Evolutionary conservation across 345 rosid species (phyloP), one percentile per base, ranked within the genome.

Genomic region (Raphanus raphanistrum): DNA sequence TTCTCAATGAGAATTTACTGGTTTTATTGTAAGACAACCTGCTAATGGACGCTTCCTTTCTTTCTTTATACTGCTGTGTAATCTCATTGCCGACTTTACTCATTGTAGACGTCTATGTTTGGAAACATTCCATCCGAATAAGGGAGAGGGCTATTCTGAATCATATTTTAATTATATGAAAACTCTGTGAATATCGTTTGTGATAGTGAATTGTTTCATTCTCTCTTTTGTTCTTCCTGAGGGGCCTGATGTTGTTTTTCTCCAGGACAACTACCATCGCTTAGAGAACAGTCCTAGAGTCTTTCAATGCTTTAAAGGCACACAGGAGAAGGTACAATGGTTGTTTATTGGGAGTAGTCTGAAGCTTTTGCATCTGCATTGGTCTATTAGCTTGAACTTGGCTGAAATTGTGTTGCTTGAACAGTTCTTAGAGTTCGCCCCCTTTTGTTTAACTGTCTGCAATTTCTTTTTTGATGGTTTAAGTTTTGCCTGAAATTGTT

Each of bases 291-390:
- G 76, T 75, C 84, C 84, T 88, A 94, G 85, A 82, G 88, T 87
- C 91, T 87, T 87, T 92, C 88, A 76, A 80, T 89, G 93, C 84
- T 89, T 84, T 75, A 84, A 85, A 87, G 92, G 91, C 94, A 88
- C 87, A 84, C 92, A 76, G 94, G 93, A 88, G 97, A 95, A 95
- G 99, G 99, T 95, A 95, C 82, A 90, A 84, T 92, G 93, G 96
- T 87, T 88, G 90, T 87, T 86, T 82, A 79, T 81, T 87, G 76
- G 96, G 94, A 87, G 76, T 85, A 83, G 50, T 73, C 80, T 58
- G 58, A 75, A 32, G 27, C 16, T 35, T 43, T 57, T 71, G 62
- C 29, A 63, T 25, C 17, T 63, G 6, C 45, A 58, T 55, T 66
- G 25, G 55, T 6, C 65, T 45, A 31, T 43, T 32, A 29, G 76